These are phyloP conservation scores for Verticillium nubilum DNA, from an alignment of 2,329 filamentous ascomycete genomes.

Conservation along the genomic window DNA sequence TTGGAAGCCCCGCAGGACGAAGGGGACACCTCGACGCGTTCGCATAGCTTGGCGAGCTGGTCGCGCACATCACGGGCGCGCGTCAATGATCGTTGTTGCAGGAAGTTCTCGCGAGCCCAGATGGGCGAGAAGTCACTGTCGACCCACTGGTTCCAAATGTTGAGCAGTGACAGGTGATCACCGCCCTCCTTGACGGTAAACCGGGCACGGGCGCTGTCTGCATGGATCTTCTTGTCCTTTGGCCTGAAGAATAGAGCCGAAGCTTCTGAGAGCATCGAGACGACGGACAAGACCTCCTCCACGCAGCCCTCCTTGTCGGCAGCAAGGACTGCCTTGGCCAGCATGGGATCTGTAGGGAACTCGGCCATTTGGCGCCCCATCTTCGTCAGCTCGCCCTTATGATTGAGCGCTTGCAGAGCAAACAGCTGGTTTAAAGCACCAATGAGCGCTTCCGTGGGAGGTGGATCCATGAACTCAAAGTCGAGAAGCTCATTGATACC, in stretches of 20 bases:
- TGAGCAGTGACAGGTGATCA: constrained; percentile 82
- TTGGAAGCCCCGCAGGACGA: constrained; percentile 67
- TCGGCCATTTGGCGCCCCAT: constrained; percentile 92
- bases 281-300: constrained; percentile 85
- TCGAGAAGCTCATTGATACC: constrained; percentile 89
- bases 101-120: constrained; percentile 88
- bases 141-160: constrained; percentile 94
- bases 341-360: constrained; percentile 87
- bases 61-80: constrained; percentile 88
- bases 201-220: constrained; percentile 80
- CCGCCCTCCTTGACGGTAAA: constrained; percentile 90
- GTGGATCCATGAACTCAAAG: constrained; percentile 95
- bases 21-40: constrained; percentile 79
- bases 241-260: constrained; percentile 89
- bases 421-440: constrained; percentile 87
- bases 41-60: constrained; percentile 86
- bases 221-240: constrained; percentile 96
- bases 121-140: constrained; percentile 83
- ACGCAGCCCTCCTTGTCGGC: constrained; percentile 90
- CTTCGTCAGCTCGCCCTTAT: constrained; percentile 83
- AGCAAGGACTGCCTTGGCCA: constrained; percentile 82
- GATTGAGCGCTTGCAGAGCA: constrained; percentile 82
- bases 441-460: constrained; percentile 83
- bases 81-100: constrained; percentile 85
- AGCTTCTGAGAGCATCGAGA: constrained; percentile 89